phyloP scores from a whole-genome alignment of 2,329 filamentous ascomycete genomes.

The Monosporascus cannonballus region DNA sequence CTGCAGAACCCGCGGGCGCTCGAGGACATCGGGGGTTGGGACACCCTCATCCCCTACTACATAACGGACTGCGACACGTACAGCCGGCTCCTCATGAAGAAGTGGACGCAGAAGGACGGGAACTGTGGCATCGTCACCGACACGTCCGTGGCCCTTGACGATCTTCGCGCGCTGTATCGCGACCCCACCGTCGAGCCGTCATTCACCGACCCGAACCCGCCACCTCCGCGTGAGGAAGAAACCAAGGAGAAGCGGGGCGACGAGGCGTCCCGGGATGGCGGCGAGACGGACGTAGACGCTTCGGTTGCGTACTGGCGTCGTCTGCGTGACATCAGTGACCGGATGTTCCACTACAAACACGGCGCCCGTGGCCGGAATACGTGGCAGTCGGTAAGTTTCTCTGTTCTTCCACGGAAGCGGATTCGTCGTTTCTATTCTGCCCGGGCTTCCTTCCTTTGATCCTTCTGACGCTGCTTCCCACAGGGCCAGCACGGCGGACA shows the following conservation, averaged over 20 bases:
- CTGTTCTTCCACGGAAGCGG: neutral
- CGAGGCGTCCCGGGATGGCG: constrained; percentile 6
- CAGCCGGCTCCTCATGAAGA: constrained; percentile 38
- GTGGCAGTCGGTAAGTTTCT: constrained; percentile 29
- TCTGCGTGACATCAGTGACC: constrained; percentile 21
- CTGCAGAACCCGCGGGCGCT: constrained; percentile 49
- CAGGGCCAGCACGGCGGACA: constrained; percentile 31
- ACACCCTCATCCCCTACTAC: constrained; percentile 53
- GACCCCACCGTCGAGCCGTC: constrained; percentile 29
- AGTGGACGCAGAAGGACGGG: constrained; percentile 34
- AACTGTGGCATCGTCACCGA: constrained; percentile 38
- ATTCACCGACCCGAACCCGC: constrained; percentile 33
- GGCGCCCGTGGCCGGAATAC: constrained; percentile 32
- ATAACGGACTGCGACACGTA: constrained; percentile 53
- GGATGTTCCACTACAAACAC: constrained; percentile 38
- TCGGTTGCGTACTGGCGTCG: constrained; percentile 24
- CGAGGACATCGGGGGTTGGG: constrained; percentile 48
- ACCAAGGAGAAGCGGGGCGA: constrained; percentile 7
- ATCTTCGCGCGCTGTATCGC: constrained; percentile 40
- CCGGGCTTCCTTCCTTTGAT: too few relatives aligned
- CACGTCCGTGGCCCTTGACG: constrained; percentile 37
- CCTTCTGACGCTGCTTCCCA: neutral
- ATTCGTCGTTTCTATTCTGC: too few relatives aligned
- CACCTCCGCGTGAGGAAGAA: constrained; percentile 19
- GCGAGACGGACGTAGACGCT: constrained; percentile 12